Conservation (phyloP, 2,329 filamentous ascomycete genomes). For the Fusarium tupiense region DNA sequence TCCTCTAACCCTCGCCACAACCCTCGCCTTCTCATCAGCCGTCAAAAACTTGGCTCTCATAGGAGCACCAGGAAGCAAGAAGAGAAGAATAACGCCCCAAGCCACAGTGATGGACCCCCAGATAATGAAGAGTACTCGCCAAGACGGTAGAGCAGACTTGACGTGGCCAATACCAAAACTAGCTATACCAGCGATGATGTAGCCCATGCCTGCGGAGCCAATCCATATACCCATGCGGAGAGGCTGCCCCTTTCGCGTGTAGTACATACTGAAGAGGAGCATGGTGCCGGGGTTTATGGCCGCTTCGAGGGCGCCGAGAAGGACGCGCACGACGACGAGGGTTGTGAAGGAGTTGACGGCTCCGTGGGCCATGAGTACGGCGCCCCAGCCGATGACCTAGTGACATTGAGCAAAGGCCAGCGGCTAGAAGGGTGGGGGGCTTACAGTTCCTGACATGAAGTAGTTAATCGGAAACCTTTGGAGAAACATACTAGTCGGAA, state of each 20-base stretch:
- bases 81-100: constrained; percentile 65
- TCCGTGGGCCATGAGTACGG: constrained; percentile 3
- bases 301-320: constrained; percentile 1
- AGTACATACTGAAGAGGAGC: constrained; percentile 36
- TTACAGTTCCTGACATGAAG: constrained; percentile 12
- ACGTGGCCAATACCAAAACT: constrained; percentile 38
- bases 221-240: constrained; percentile 36
- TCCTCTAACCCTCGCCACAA: constrained; percentile 58
- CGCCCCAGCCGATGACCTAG: constrained; percentile 5
- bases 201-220: constrained; percentile 23
- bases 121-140: constrained; percentile 30
- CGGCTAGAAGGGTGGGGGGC: rapidly evolving
- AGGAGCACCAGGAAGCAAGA: constrained; percentile 63
- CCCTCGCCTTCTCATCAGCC: constrained; percentile 56
- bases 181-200: constrained; percentile 32
- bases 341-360: background rate
- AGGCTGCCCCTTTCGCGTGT: constrained; percentile 27
- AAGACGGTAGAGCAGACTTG: background rate
- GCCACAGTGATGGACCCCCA: constrained; percentile 43
- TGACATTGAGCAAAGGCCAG: rapidly evolving
- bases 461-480: constrained; percentile 1
- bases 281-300: constrained; percentile 20
- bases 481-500: constrained; percentile 1
- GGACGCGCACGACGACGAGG: background rate
- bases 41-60: constrained; percentile 61